phyloP scores from a whole-genome alignment of 2,329 filamentous ascomycete species.

The Seiridium unicorne region DNA sequence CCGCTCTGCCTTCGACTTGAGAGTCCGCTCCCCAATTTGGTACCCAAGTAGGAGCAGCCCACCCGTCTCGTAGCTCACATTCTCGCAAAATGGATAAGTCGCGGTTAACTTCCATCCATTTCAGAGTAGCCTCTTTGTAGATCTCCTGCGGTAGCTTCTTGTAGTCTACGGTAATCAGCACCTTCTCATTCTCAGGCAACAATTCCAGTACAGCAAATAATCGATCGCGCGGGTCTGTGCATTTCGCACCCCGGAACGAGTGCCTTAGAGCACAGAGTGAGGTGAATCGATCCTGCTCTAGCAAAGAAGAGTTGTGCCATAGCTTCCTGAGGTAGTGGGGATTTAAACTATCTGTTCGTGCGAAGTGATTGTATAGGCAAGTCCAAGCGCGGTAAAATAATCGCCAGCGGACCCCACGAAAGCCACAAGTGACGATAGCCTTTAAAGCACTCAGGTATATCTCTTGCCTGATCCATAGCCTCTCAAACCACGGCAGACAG shows the following conservation, averaged over 20 bases:
- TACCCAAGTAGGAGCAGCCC: background rate
- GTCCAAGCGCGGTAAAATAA: background rate
- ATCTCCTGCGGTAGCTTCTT: background rate
- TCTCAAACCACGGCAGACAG: background rate
- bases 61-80: background rate
- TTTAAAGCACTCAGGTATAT: background rate
- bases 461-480: background rate
- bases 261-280: background rate
- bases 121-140: background rate
- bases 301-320: background rate
- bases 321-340: background rate
- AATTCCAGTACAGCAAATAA: background rate
- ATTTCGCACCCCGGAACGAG: background rate
- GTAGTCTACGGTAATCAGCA: background rate
- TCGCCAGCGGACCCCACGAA: background rate
- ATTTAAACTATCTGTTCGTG: background rate
- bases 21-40: background rate
- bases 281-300: background rate
- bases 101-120: background rate
- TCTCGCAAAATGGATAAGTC: background rate
- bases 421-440: background rate
- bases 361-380: background rate
- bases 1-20: background rate
- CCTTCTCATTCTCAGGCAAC: background rate
- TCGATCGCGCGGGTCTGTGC: background rate